These are phyloP conservation scores for Cladosporium sp. DNA, from an alignment of 2,329 filamentous ascomycete species.

Conservation along the genomic window DNA sequence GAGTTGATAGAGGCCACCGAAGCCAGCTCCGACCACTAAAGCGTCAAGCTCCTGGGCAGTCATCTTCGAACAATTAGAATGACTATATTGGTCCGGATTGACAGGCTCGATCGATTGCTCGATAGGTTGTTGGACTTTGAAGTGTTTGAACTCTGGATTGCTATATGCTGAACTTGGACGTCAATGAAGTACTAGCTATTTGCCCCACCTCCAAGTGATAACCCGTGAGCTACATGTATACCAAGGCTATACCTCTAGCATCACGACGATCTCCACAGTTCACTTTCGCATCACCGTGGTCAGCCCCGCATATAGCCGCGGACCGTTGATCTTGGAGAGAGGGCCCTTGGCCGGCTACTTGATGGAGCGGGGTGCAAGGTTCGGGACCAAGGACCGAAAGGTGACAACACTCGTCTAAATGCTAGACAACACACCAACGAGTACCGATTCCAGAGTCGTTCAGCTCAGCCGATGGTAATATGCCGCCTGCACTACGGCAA, in stretches of 20 bases:
- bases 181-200: not conserved
- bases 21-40: slow-evolving; percentile 41
- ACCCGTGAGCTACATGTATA: not conserved
- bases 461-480: not conserved
- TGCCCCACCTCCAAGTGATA: not conserved
- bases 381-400: not conserved
- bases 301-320: not conserved
- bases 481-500: slow-evolving; percentile 2
- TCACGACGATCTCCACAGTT: not conserved
- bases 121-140: not conserved
- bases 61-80: not conserved
- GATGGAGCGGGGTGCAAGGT: not conserved
- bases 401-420: not conserved
- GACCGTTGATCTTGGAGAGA: not conserved
- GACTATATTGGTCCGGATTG: not conserved
- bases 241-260: not conserved
- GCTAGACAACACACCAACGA: not conserved
- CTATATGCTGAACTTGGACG: not conserved
- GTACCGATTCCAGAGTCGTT: not conserved
- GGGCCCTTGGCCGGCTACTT: not conserved
- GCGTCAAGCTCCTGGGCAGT: slow-evolving; percentile 23
- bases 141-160: not conserved
- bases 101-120: not conserved
- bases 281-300: not conserved
- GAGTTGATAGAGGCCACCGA: slow-evolving; percentile 43